Percentiles rank a stretch among this genome's conserved stretches.
Conservation (phyloP, 345 rosid species). For the Salix exigua region DNA sequence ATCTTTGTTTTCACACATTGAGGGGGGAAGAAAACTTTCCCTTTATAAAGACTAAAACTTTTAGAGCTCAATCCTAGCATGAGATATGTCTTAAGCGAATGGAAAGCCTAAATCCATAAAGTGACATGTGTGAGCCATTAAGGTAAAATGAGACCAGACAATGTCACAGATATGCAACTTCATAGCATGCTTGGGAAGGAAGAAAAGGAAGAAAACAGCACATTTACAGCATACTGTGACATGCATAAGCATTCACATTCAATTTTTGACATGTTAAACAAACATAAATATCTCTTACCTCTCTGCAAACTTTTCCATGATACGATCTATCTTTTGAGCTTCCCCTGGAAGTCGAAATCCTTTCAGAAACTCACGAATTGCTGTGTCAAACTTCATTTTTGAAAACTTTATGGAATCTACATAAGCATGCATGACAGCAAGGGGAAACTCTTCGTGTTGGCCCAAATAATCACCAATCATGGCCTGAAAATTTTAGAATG, state of each 20-base stretch:
- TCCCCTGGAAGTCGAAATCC: constrained; percentile 98
- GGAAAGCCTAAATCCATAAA: neutral
- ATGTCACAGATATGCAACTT: too few relatives aligned
- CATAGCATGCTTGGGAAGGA: neutral
- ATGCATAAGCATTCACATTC: too few relatives aligned
- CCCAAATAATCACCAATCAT: constrained; percentile 96
- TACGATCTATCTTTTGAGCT: constrained; percentile 98
- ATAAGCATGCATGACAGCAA: constrained; percentile 96
- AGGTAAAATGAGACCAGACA: neutral
- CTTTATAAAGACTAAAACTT: neutral
- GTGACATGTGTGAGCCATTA: neutral
- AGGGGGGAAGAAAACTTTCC: neutral
- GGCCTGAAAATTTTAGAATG: constrained; percentile 52
- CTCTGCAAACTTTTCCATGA: constrained; percentile 98
- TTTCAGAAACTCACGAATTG: constrained; percentile 90
- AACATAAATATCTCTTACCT: constrained; percentile 42
- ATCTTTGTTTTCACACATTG: neutral
- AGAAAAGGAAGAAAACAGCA: neutral
- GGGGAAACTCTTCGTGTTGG: constrained; percentile 96
- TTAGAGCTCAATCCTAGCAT: neutral
- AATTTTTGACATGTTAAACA: too few relatives aligned
- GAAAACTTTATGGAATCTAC: constrained; percentile 89
- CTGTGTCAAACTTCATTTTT: constrained; percentile 77
- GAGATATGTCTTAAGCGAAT: neutral
- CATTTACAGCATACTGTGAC: neutral